Evolutionary conservation across 192 early-diverging fungal genomes (phyloP).

Genomic region (Podila epicladia): DNA sequence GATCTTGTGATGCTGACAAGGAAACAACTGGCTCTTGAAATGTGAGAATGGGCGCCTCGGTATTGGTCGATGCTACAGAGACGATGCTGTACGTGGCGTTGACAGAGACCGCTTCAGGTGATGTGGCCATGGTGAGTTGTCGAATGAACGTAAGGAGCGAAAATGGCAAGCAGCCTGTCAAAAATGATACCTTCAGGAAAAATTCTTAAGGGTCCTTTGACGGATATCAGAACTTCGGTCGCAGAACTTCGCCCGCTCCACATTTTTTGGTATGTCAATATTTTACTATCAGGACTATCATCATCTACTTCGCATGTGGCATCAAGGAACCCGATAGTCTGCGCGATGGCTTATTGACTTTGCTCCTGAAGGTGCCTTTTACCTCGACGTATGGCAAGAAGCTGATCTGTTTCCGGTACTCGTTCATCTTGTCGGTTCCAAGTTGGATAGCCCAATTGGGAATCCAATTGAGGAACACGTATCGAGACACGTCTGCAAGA

Average conservation of each 20-base stretch:
- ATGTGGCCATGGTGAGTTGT: neutral
- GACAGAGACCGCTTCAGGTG: neutral
- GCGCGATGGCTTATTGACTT: too few relatives aligned
- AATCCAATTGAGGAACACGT: slow-evolving; percentile 9
- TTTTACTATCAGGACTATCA: too few relatives aligned
- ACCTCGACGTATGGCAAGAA: slow-evolving; percentile 21
- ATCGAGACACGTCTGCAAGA: neutral
- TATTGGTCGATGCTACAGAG: neutral
- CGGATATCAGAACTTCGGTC: too few relatives aligned
- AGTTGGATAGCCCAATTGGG: slow-evolving; percentile 17
- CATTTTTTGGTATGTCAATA: too few relatives aligned
- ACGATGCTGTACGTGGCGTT: neutral
- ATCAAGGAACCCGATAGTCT: too few relatives aligned
- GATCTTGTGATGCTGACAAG: neutral
- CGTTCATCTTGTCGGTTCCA: slow-evolving; percentile 6
- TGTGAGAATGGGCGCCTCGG: neutral
- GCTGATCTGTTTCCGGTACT: neutral
- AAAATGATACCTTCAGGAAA: too few relatives aligned
- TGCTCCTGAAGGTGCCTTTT: slow-evolving; percentile 1
- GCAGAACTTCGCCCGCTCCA: too few relatives aligned
- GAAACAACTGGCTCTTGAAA: neutral
- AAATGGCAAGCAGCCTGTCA: neutral
- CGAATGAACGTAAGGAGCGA: neutral
- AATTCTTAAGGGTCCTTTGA: too few relatives aligned
- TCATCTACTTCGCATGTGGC: too few relatives aligned